Evolutionary conservation across 768 basidiomycete genomes (phyloP), one percentile per base, ranked within the genome.

Genomic region (Asterophora lycoperdoides): DNA sequence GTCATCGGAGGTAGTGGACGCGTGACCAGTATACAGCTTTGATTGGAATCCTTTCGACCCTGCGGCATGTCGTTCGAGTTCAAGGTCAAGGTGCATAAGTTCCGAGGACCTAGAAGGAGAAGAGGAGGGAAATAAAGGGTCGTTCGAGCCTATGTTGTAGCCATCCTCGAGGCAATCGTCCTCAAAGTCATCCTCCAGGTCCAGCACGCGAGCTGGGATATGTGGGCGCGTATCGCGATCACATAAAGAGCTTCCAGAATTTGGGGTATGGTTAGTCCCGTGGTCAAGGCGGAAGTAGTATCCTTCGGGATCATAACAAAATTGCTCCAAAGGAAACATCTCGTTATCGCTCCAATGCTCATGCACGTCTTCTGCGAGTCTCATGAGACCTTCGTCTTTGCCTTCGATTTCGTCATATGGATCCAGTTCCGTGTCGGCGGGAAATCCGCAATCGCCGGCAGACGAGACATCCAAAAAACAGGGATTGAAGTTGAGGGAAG

Each of bases 301-400:
- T 50, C 36, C 19, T 14, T 17, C 37, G 14, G 19, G 39, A 43
- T 41, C 44, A 41, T 38, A n/a, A 29, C 14, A 15, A 28, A 33
- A 23, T 23, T 23, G 39, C 9, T 49, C 54, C 36, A 44, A 45
- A 49, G 11, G 10, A 28, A 33, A 19, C 13, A 48, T 35, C 11
- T 51, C 54, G 45, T 35, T 37, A 51, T 59, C 35, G 39, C 41
- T 39, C 44, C 49, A 45, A 19, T 46, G 19, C 15, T 36, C 46
- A 28, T 53, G 48, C 11, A 45, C 46, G 19, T 43, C 23, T 23
- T 23, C 23, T 23, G 3, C 23, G 6, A 6, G 23, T 23, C 23
- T 17, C 15, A 50, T 26, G 19, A 42, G 14, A 28, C 41, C 39
- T 23, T 51, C 48, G 6, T 23, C 23, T 23, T 23, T n/a, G n/a